Conservation (phyloP, 768 basidiomycete genomes). For the Hericium rajendrae region DNA sequence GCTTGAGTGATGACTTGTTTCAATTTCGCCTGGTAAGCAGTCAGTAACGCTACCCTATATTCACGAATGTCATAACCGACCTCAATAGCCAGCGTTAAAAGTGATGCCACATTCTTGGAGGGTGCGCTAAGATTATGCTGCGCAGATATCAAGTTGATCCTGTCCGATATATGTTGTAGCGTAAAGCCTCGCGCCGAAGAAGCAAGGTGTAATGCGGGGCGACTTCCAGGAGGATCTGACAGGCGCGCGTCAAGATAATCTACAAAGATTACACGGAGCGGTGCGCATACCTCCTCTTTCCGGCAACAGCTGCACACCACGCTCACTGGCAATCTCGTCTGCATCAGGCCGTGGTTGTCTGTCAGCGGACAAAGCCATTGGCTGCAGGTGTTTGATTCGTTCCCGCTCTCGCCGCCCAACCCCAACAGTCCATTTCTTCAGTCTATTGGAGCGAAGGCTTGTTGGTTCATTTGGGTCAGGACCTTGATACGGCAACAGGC, state of each 20-base stretch:
- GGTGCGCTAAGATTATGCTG: conserved; percentile 63
- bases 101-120: conserved; percentile 49
- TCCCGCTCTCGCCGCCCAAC: conserved; percentile 70
- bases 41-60: not conserved
- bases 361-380: conserved; percentile 30
- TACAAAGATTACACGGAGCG: not conserved
- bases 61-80: conserved; percentile 25
- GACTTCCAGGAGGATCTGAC: conserved; percentile 60
- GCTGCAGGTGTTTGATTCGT: conserved; percentile 44
- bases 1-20: conserved; percentile 80
- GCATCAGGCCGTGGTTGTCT: conserved; percentile 34
- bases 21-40: conserved; percentile 51
- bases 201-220: conserved; percentile 63
- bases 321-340: conserved; percentile 65
- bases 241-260: not conserved
- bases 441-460: conserved; percentile 47
- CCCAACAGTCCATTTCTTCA: conserved; percentile 69
- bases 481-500: conserved; percentile 62
- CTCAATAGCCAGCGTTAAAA: conserved; percentile 74
- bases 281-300: conserved; percentile 56
- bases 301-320: conserved; percentile 51
- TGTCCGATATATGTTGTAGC: conserved; percentile 66
- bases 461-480: conserved; percentile 42
- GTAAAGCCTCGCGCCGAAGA: conserved; percentile 66
- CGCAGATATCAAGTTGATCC: conserved; percentile 73